Evolutionary conservation across 371 early-diverging fungal genomes (phyloP).

Genomic region (Homolaphlyctis polyrhiza): DNA sequence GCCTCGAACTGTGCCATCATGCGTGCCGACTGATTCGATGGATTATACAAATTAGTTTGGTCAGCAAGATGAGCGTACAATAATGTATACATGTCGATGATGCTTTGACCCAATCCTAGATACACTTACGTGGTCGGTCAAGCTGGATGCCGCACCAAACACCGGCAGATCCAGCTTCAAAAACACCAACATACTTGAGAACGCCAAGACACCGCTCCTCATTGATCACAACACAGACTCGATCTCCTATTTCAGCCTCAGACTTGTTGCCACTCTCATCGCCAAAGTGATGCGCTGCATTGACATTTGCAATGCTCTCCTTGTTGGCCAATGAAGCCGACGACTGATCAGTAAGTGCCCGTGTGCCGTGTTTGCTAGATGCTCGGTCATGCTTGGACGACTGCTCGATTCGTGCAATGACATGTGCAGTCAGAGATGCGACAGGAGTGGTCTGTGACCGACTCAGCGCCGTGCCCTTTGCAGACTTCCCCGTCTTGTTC

Average conservation of each 20-base stretch:
- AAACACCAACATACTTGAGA: conserved; percentile 28
- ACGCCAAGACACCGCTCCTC: conserved; percentile 23
- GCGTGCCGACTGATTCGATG: conserved; percentile 77
- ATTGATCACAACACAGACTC: conserved; percentile 25
- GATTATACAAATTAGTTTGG: too few species aligned
- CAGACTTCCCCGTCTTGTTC: too few species aligned
- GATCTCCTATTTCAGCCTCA: conserved; percentile 23
- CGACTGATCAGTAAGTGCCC: too few species aligned
- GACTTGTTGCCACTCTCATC: background rate
- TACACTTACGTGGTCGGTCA: conserved; percentile 25
- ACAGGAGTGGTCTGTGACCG: too few species aligned
- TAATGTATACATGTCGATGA: background rate
- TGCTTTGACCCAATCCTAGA: background rate
- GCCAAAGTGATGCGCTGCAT: background rate
- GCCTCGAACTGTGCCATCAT: conserved; percentile 73
- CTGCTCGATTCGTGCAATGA: too few species aligned
- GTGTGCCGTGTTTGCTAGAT: too few species aligned
- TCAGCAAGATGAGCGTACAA: background rate
- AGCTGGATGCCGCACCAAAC: conserved; percentile 35
- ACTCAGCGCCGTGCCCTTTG: too few species aligned
- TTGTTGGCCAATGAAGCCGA: too few species aligned
- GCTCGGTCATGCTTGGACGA: too few species aligned
- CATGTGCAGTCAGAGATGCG: too few species aligned
- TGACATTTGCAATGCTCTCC: too few species aligned
- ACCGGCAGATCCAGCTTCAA: conserved; percentile 19